Percentiles rank a stretch among this genome's conserved stretches.
These are phyloP conservation scores for Iris pallida DNA, from an alignment of 116 monocot species.

Conservation along the genomic window DNA sequence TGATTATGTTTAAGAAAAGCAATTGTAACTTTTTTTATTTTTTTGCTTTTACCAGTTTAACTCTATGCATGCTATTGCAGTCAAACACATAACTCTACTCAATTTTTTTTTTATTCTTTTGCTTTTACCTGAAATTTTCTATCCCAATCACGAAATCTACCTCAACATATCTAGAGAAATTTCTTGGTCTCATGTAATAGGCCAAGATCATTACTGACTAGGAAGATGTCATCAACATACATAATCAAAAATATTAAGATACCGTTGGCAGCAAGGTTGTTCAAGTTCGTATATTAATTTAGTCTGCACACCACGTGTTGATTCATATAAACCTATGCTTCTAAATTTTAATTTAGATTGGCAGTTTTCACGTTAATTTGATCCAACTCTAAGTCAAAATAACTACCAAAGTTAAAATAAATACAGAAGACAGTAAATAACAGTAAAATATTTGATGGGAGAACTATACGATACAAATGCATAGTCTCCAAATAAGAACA, in stretches of 20 bases:
- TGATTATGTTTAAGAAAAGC: too few species aligned
- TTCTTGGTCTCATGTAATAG: slow-evolving; percentile 5
- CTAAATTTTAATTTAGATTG: neutral
- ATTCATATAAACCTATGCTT: neutral
- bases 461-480: too few species aligned
- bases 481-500: too few species aligned
- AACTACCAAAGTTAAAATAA: slow-evolving; percentile 6
- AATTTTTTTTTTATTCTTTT: too few species aligned
- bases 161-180: slow-evolving; percentile 3
- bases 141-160: neutral
- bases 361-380: slow-evolving; percentile 12
- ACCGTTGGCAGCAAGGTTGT: neutral
- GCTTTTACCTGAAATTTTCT: neutral
- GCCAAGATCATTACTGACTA: slow-evolving; percentile 7
- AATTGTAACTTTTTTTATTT: too few species aligned
- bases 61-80: too few species aligned
- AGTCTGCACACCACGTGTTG: slow-evolving; percentile 9
- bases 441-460: too few species aligned
- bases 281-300: slow-evolving; percentile 7
- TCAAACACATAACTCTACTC: too few species aligned
- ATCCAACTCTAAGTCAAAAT: neutral
- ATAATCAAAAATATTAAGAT: slow-evolving; percentile 1
- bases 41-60: too few species aligned
- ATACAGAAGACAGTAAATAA: too few species aligned
- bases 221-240: slow-evolving; percentile 16